These are phyloP conservation scores for Saccharomyces hybrid DNA, from an alignment of 1,139 yeast species.

Conservation along the genomic window DNA sequence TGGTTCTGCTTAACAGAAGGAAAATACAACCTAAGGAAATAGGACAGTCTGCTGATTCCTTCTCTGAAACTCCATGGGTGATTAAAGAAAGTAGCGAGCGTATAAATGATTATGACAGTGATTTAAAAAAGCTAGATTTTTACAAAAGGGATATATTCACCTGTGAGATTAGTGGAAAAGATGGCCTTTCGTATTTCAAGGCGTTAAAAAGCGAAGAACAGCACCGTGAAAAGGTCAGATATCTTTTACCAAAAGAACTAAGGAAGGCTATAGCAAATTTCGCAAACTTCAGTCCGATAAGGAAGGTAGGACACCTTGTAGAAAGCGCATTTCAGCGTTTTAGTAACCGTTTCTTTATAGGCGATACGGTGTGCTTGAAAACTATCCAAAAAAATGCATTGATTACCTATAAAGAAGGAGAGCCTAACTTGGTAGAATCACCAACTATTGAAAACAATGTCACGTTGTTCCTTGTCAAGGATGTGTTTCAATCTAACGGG, in stretches of 20 bases:
- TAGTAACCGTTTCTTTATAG: not conserved
- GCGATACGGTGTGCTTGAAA: not conserved
- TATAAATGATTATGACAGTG: constrained; percentile 63
- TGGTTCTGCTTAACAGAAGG: constrained; percentile 60
- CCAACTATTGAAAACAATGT: not conserved
- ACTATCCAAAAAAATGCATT: not conserved
- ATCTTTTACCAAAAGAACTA: constrained; percentile 72
- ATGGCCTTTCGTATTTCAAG: constrained; percentile 73
- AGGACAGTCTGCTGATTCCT: constrained; percentile 39
- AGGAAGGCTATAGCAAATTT: constrained; percentile 73
- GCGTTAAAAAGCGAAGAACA: constrained; percentile 61
- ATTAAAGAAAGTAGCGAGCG: constrained; percentile 79
- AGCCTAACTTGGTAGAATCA: not conserved
- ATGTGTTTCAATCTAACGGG: not conserved
- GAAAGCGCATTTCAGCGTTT: not conserved
- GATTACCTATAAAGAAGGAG: not conserved
- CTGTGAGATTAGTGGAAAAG: constrained; percentile 83
- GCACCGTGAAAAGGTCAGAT: constrained; percentile 57
- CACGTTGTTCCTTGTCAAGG: not conserved
- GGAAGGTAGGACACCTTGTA: not conserved
- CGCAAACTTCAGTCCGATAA: constrained; percentile 48
- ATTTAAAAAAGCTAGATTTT: constrained; percentile 53
- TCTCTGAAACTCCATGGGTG: constrained; percentile 49
- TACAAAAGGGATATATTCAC: constrained; percentile 64
- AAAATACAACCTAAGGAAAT: constrained; percentile 48